Conservation (phyloP, 257 asterid genomes). For the Solanum chaucha region DNA sequence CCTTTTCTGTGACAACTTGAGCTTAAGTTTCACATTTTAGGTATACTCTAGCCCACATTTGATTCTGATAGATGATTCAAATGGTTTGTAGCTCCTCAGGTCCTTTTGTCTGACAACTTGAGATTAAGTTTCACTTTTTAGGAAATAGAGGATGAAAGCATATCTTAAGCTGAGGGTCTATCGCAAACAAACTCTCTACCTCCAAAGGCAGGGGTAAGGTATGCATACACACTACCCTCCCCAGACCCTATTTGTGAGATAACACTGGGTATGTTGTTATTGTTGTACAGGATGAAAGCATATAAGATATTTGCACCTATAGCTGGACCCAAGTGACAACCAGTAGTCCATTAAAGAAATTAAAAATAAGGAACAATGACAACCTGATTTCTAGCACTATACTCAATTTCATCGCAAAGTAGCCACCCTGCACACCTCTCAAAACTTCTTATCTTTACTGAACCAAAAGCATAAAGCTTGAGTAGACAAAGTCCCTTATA, state of each 20-base stretch:
- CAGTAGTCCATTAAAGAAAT: neutral
- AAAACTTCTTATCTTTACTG: neutral
- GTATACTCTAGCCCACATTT: neutral
- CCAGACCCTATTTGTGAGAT: neutral
- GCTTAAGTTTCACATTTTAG: neutral
- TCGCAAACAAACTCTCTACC: neutral
- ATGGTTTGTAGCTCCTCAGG: neutral
- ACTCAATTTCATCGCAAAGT: neutral
- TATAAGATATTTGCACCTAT: neutral
- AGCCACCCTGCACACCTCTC: neutral
- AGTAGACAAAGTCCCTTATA: neutral
- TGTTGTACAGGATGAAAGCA: neutral
- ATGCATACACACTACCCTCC: neutral
- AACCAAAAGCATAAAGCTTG: neutral
- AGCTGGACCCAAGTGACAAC: neutral
- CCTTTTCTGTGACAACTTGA: neutral
- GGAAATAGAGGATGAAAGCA: neutral
- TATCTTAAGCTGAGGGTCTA: neutral
- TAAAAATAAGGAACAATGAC: neutral
- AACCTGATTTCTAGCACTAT: neutral
- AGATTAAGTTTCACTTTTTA: neutral
- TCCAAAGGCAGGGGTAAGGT: neutral
- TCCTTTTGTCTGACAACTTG: neutral
- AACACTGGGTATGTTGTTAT: neutral
- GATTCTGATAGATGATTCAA: neutral